phyloP scores from a whole-genome alignment of 371 early-diverging fungal species.

The Lichtheimia hyalospora region DNA sequence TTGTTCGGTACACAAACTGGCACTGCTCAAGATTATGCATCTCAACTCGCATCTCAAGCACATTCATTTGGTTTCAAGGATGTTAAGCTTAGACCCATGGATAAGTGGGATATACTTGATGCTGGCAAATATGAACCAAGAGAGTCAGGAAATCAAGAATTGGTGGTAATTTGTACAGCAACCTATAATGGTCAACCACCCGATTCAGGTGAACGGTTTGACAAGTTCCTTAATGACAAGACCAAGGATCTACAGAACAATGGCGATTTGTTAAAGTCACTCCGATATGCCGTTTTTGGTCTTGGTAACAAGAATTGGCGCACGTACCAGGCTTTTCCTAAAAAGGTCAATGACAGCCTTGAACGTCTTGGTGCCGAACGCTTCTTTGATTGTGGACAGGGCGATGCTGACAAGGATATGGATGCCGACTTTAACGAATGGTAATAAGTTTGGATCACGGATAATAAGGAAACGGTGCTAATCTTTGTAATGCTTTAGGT shows the following conservation, averaged over 20 bases:
- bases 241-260: slow-evolving; percentile 31
- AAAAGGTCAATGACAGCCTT: slow-evolving; percentile 30
- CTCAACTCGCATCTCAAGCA: slow-evolving; percentile 41
- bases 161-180: slow-evolving; percentile 48
- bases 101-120: slow-evolving; percentile 45
- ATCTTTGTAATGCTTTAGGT: slow-evolving; percentile 12
- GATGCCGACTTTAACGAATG: slow-evolving; percentile 49
- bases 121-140: slow-evolving; percentile 28
- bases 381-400: slow-evolving; percentile 42
- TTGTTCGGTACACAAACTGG: slow-evolving; percentile 59
- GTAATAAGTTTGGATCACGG: slow-evolving; percentile 18
- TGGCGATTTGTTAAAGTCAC: slow-evolving; percentile 27
- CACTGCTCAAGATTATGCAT: slow-evolving; percentile 56
- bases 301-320: slow-evolving; percentile 62
- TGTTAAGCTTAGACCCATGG: slow-evolving; percentile 32
- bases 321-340: slow-evolving; percentile 58
- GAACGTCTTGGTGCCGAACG: slow-evolving; percentile 53
- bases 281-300: slow-evolving; percentile 56
- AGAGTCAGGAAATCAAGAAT: slow-evolving; percentile 25
- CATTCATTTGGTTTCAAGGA: slow-evolving; percentile 45
- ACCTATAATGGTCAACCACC: slow-evolving; percentile 63
- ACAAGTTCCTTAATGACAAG: slow-evolving; percentile 41
- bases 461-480: background rate
- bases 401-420: slow-evolving; percentile 56
- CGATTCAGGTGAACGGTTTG: slow-evolving; percentile 53